These are phyloP conservation scores for Saccharomyces hybrid DNA, from an alignment of 1,139 yeast species.

Conservation along the genomic window DNA sequence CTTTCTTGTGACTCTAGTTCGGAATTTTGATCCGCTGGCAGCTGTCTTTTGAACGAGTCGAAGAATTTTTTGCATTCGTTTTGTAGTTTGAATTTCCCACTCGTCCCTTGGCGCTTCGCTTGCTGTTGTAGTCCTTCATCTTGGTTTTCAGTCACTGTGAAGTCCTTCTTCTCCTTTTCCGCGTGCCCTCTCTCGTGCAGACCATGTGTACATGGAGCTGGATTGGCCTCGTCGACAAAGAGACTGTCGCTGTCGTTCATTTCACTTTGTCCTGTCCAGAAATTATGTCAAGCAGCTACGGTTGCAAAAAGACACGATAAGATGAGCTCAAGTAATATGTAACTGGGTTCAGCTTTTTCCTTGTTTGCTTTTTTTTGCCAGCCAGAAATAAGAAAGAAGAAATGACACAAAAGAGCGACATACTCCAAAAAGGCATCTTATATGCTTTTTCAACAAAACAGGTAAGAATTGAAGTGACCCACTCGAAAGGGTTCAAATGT, in stretches of 20 bases:
- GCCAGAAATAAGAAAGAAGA: background rate
- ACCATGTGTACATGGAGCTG: background rate
- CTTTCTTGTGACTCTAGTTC: constrained; percentile 10
- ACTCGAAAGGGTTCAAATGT: background rate
- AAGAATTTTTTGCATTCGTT: constrained; percentile 13
- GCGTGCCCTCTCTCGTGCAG: background rate
- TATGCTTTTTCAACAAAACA: background rate
- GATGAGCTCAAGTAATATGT: background rate
- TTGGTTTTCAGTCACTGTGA: background rate
- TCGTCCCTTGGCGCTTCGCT: background rate
- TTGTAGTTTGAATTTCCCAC: background rate
- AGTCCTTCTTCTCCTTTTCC: background rate
- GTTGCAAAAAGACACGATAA: background rate
- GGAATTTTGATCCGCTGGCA: constrained; percentile 2
- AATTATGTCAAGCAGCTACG: background rate
- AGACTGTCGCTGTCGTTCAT: background rate
- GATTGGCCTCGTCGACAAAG: background rate
- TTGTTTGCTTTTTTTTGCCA: background rate
- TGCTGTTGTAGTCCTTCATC: background rate
- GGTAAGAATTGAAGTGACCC: background rate
- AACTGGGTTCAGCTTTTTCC: background rate
- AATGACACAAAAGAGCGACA: background rate
- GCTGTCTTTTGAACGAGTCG: constrained; percentile 19
- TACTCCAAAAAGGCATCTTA: background rate
- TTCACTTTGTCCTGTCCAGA: background rate